Evolutionary conservation across 2,329 filamentous ascomycete species (phyloP).

Genomic region (Knufia petricola): DNA sequence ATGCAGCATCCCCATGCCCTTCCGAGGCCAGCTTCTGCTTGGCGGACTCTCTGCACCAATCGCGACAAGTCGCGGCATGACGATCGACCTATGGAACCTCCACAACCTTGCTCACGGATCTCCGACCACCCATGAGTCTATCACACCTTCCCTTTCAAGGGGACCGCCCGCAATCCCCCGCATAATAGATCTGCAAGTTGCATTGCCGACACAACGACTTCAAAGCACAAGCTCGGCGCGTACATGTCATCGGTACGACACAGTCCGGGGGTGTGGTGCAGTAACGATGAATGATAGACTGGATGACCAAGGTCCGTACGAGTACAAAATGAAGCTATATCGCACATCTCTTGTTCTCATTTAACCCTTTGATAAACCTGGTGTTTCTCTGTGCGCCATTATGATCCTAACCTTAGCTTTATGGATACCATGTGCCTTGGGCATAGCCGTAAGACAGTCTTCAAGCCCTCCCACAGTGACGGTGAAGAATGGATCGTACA

Average conservation of each 20-base stretch:
- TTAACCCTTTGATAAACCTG: background rate
- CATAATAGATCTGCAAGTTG: background rate
- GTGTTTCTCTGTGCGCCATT: background rate
- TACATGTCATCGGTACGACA: background rate
- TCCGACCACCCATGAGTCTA: background rate
- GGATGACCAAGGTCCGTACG: background rate
- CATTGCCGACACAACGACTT: background rate
- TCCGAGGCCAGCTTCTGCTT: too few relatives aligned
- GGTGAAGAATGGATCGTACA: slow-evolving; percentile 39
- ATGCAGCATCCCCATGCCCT: too few relatives aligned
- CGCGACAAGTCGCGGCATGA: too few relatives aligned
- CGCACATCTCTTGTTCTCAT: background rate
- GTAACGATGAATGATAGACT: background rate
- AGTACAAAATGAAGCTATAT: background rate
- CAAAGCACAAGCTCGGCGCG: background rate
- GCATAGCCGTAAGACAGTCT: background rate
- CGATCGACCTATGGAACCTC: too few relatives aligned
- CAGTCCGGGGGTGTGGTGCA: background rate
- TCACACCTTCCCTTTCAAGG: background rate
- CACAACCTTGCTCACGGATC: too few relatives aligned
- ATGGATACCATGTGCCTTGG: background rate
- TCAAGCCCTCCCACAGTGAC: slow-evolving; percentile 9
- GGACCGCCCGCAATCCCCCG: background rate
- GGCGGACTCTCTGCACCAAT: too few relatives aligned
- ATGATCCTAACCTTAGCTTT: background rate